Evolutionary conservation across 805 yeast species (phyloP).

Genomic region (Hanseniaspora guilliermondii): DNA sequence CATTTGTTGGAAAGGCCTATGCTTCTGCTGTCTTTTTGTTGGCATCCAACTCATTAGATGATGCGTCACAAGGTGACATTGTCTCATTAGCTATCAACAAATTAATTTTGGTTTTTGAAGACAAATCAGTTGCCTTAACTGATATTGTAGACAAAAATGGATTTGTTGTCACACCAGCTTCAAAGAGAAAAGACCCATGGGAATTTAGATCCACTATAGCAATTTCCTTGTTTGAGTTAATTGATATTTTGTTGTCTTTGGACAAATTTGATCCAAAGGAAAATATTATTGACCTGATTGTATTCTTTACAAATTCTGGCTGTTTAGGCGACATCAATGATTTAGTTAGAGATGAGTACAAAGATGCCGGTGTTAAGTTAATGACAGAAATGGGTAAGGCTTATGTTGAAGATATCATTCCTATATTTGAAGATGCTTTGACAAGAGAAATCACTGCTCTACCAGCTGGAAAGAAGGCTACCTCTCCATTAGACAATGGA

Average conservation of each 20-base stretch:
- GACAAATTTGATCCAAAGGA: conserved; percentile 32
- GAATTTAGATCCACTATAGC: conserved; percentile 77
- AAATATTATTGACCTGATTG: conserved; percentile 43
- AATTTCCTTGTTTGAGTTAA: conserved; percentile 38
- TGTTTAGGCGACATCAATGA: conserved; percentile 67
- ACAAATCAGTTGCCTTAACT: conserved; percentile 59
- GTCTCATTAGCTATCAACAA: conserved; percentile 30
- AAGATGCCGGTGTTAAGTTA: conserved; percentile 74
- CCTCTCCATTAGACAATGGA: conserved; percentile 12
- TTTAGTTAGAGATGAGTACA: conserved; percentile 66
- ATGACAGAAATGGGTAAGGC: conserved; percentile 53
- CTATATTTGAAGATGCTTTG: conserved; percentile 64
- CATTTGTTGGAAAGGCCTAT: conserved; percentile 55
- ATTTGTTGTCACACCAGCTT: conserved; percentile 48
- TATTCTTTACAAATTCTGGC: conserved; percentile 47
- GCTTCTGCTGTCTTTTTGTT: conserved; percentile 44
- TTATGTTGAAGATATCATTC: conserved; percentile 61
- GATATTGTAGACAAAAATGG: conserved; percentile 73
- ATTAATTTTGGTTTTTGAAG: conserved; percentile 45
- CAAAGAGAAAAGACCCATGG: conserved; percentile 64
- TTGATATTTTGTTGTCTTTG: background rate
- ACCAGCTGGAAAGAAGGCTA: background rate
- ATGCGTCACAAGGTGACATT: conserved; percentile 3
- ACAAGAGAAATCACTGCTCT: conserved; percentile 16
- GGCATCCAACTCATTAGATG: conserved; percentile 18